phyloP scores from a whole-genome alignment of 768 basidiomycete species.

The Lactifluus pinguis region DNA sequence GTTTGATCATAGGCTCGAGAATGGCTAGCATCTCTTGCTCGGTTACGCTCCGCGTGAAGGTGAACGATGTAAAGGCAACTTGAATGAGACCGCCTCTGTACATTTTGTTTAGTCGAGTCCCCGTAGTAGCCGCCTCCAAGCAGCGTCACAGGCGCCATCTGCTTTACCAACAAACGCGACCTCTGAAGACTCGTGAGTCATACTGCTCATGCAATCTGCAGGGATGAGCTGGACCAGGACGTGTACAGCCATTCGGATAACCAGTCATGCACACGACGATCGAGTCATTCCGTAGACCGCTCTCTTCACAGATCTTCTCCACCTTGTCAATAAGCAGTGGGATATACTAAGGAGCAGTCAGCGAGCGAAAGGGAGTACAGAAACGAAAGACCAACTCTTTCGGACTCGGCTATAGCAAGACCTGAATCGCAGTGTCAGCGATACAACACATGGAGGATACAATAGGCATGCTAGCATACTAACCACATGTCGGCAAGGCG shows the following conservation, averaged over 20 bases:
- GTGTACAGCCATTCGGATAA: constrained; percentile 88
- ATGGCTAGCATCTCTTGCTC: constrained; percentile 90
- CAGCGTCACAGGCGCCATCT: constrained; percentile 84
- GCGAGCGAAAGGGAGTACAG: not conserved
- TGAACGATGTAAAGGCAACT: not conserved
- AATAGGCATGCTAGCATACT: constrained; percentile 14
- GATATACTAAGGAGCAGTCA: constrained; percentile 48
- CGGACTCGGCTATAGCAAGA: constrained; percentile 73
- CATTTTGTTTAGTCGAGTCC: constrained; percentile 69
- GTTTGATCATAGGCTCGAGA: constrained; percentile 87
- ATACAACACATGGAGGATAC: not conserved
- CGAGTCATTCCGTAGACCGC: constrained; percentile 85
- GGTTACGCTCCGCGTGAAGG: constrained; percentile 54
- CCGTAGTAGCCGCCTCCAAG: constrained; percentile 95
- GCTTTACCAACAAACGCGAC: constrained; percentile 97
- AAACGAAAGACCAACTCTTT: constrained; percentile 38
- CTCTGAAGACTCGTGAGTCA: constrained; percentile 38
- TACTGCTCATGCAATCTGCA: not conserved
- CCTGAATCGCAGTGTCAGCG: constrained; percentile 27
- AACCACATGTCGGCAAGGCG: constrained; percentile 89
- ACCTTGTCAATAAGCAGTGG: constrained; percentile 91
- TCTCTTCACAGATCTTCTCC: constrained; percentile 92
- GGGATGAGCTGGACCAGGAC: constrained; percentile 52
- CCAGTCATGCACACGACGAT: constrained; percentile 99
- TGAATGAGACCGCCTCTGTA: constrained; percentile 49